phyloP scores from a whole-genome alignment of 192 early-diverging fungal genomes.

The Coemansia sp. region DNA sequence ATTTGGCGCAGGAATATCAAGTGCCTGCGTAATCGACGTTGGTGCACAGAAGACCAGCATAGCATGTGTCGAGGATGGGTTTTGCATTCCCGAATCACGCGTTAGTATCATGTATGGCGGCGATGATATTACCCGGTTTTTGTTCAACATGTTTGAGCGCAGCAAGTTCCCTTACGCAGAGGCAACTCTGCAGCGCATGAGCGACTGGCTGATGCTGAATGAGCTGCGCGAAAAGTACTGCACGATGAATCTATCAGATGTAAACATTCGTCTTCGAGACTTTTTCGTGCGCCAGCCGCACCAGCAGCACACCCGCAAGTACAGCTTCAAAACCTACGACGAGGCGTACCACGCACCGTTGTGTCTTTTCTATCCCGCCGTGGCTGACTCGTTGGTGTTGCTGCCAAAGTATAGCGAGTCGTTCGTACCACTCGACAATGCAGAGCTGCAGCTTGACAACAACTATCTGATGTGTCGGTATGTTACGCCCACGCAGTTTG shows the following conservation, averaged over 20 bases:
- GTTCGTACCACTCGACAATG: conserved; percentile 13
- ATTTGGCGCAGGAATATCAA: conserved; percentile 83
- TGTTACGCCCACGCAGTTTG: conserved; percentile 41
- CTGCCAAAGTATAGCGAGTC: conserved; percentile 36
- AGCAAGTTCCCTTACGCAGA: conserved; percentile 76
- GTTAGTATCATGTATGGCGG: conserved; percentile 71
- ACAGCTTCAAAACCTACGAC: conserved; percentile 84
- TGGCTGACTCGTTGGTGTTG: conserved; percentile 36
- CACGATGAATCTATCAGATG: conserved; percentile 77
- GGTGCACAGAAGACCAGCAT: conserved; percentile 87
- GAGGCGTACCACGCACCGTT: conserved; percentile 78
- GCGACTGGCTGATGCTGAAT: conserved; percentile 75
- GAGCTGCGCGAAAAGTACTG: conserved; percentile 83
- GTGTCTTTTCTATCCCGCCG: conserved; percentile 58
- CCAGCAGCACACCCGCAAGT: conserved; percentile 61
- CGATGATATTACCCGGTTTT: conserved; percentile 82
- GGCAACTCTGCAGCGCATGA: conserved; percentile 57
- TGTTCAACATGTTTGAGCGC: conserved; percentile 61
- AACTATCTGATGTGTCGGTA: not conserved
- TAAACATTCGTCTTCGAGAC: conserved; percentile 78
- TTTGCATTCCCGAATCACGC: conserved; percentile 68
- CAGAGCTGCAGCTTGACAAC: conserved; percentile 5
- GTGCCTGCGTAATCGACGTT: conserved; percentile 86
- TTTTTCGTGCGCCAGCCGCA: conserved; percentile 80
- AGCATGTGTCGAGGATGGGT: conserved; percentile 82